Conservation (phyloP, 768 basidiomycete genomes). For the Termitomyces sp. region DNA sequence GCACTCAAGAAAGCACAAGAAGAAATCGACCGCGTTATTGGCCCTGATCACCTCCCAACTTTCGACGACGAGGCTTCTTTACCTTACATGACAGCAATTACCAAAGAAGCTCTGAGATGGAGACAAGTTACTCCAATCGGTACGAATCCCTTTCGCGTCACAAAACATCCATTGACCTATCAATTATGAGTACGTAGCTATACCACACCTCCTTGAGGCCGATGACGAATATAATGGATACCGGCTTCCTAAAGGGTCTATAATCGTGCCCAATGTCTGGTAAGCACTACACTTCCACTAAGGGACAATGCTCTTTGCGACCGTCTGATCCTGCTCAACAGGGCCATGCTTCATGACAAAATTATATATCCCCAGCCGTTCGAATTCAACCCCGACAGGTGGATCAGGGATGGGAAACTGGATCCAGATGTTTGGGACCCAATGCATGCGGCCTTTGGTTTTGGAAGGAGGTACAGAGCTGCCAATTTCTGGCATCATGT, state of each 20-base stretch:
- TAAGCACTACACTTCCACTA: background rate
- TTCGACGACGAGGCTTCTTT: conserved; percentile 21
- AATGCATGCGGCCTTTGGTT: conserved; percentile 14
- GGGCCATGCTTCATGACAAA: conserved; percentile 29
- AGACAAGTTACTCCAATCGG: conserved; percentile 20
- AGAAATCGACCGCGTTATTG: conserved; percentile 26
- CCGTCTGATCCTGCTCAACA: conserved; percentile 13
- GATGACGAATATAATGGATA: conserved; percentile 30
- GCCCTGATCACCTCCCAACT: conserved; percentile 20
- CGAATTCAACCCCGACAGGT: conserved; percentile 30
- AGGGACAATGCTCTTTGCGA: background rate
- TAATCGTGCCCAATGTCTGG: background rate
- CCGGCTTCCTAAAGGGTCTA: background rate
- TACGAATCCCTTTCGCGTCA: background rate
- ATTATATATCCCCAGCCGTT: conserved; percentile 24
- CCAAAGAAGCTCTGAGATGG: conserved; percentile 27
- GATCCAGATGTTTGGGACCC: conserved; percentile 2
- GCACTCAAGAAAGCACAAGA: conserved; percentile 23
- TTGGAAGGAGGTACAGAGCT: conserved; percentile 12
- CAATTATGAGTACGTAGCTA: conserved; percentile 14
- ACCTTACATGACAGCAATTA: conserved; percentile 27
- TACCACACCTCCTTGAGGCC: conserved; percentile 22
- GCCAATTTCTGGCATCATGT: background rate
- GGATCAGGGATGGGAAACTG: conserved; percentile 20
- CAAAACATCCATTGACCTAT: background rate